A percentile compares a stretch with the other conserved stretches of the same genome.
phyloP scores from a whole-genome alignment of 2,329 filamentous ascomycete species.

The Penicillium sp. region DNA sequence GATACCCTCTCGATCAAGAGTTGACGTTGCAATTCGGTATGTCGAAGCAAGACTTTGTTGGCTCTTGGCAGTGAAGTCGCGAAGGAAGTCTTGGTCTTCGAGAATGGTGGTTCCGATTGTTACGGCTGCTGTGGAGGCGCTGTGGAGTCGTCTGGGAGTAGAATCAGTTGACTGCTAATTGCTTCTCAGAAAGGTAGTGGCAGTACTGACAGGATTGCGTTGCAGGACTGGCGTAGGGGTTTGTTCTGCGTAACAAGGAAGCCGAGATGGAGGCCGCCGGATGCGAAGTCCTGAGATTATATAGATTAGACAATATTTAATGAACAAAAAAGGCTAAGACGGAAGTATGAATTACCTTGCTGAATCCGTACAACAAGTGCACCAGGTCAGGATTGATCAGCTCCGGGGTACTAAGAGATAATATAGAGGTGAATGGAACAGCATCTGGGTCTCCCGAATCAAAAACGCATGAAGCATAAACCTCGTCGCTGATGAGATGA shows the following conservation, averaged over 20 bases:
- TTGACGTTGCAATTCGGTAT: slow-evolving; percentile 26
- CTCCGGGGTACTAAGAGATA: slow-evolving; percentile 36
- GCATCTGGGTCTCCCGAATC: slow-evolving; percentile 28
- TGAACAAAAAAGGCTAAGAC: too few species aligned
- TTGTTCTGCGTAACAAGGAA: slow-evolving; percentile 23
- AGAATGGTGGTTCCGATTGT: slow-evolving; percentile 26
- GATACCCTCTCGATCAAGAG: slow-evolving; percentile 34
- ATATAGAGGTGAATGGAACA: slow-evolving; percentile 39
- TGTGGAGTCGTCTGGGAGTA: slow-evolving; percentile 22
- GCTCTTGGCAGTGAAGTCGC: slow-evolving; percentile 30
- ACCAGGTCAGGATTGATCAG: slow-evolving; percentile 44
- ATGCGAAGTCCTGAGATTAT: slow-evolving; percentile 23
- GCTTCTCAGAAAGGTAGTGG: neutral
- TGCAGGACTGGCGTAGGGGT: slow-evolving; percentile 22
- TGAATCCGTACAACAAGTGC: slow-evolving; percentile 43
- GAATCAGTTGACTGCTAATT: too few species aligned
- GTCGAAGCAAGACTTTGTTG: slow-evolving; percentile 18
- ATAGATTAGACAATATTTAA: too few species aligned
- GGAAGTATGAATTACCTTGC: slow-evolving; percentile 24
- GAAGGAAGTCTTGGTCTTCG: slow-evolving; percentile 29
- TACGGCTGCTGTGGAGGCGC: slow-evolving; percentile 21
- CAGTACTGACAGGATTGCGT: slow-evolving; percentile 19
- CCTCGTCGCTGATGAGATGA: slow-evolving; percentile 50
- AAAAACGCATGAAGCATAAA: slow-evolving; percentile 49
- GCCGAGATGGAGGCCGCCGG: slow-evolving; percentile 24